These are phyloP conservation scores for Maudiozyma serrabonitensis DNA, from an alignment of 805 yeast species.

Conservation along the genomic window DNA sequence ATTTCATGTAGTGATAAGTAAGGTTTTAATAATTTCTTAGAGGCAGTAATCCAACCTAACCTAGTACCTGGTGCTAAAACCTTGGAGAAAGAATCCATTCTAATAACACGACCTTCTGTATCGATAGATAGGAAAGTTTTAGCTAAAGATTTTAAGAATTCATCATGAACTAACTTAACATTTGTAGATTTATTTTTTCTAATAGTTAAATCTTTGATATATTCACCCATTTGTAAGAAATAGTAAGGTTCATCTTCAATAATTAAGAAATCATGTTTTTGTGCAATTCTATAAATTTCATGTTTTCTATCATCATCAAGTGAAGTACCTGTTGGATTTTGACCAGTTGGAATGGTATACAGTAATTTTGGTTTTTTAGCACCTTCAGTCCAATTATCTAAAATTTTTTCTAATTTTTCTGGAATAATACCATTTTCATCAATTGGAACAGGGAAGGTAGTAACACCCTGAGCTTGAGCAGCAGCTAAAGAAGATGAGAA, in stretches of 20 bases:
- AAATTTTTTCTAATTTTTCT: conserved; percentile 47
- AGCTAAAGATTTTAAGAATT: conserved; percentile 56
- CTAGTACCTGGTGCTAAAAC: conserved; percentile 87
- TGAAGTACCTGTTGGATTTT: conserved; percentile 94
- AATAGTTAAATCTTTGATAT: conserved; percentile 38
- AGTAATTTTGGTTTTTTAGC: conserved; percentile 70
- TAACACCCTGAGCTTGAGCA: conserved; percentile 61
- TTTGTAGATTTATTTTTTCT: conserved; percentile 13
- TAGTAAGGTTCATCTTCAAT: conserved; percentile 97
- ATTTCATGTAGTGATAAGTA: conserved; percentile 69
- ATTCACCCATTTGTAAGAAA: conserved; percentile 86
- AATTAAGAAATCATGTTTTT: conserved; percentile 76
- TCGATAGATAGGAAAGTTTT: conserved; percentile 70
- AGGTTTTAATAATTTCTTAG: conserved; percentile 52
- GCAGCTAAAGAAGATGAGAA: conserved; percentile 82
- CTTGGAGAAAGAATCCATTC: conserved; percentile 86
- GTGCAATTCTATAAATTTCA: conserved; percentile 66
- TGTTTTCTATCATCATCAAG: conserved; percentile 67
- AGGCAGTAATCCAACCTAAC: conserved; percentile 83
- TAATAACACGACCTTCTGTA: conserved; percentile 78
- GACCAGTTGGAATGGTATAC: conserved; percentile 92
- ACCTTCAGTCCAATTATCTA: conserved; percentile 60
- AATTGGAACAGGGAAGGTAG: conserved; percentile 62
- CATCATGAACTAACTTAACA: conserved; percentile 41
- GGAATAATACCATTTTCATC: conserved; percentile 76